phyloP scores from a whole-genome alignment of 2,329 filamentous ascomycete species.

The Xylariaceae sp. region DNA sequence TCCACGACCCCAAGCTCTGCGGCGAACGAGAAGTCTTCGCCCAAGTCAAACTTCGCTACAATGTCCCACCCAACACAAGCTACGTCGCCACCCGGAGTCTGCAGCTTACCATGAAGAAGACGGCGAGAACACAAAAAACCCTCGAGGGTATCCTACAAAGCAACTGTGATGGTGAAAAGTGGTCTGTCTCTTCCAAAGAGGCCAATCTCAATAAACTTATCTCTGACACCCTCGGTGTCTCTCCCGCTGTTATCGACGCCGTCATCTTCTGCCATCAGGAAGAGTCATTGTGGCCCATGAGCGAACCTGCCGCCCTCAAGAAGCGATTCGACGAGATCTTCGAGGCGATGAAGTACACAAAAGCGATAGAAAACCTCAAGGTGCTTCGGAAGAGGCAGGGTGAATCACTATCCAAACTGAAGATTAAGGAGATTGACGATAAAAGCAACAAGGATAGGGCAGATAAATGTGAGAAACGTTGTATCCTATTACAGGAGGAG shows the following conservation, averaged over 20 bases:
- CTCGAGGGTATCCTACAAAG: conserved; percentile 81
- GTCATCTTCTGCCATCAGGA: conserved; percentile 99
- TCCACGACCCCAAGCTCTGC: conserved; percentile 93
- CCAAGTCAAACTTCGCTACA: conserved; percentile 90
- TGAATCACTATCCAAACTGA: conserved; percentile 74
- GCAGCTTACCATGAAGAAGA: conserved; percentile 87
- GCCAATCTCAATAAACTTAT: conserved; percentile 84
- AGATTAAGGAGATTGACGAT: conserved; percentile 76
- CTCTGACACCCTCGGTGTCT: conserved; percentile 86
- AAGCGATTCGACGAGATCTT: conserved; percentile 98
- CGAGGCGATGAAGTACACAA: conserved; percentile 95
- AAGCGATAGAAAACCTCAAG: conserved; percentile 96
- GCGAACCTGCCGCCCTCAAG: conserved; percentile 83
- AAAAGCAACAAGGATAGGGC: conserved; percentile 87
- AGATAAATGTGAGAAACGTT: conserved; percentile 72
- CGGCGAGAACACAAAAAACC: conserved; percentile 76
- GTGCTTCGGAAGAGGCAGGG: conserved; percentile 82
- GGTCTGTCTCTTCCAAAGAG: conserved; percentile 78
- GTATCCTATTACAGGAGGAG: conserved; percentile 68
- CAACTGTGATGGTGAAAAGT: conserved; percentile 79
- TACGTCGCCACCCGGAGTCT: conserved; percentile 86
- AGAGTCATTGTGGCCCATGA: conserved; percentile 96
- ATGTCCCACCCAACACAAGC: conserved; percentile 75
- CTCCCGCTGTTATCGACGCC: conserved; percentile 85
- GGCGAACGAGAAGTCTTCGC: conserved; percentile 89